Conservation (phyloP, 345 rosid species). For the Eucalyptus viminalis region DNA sequence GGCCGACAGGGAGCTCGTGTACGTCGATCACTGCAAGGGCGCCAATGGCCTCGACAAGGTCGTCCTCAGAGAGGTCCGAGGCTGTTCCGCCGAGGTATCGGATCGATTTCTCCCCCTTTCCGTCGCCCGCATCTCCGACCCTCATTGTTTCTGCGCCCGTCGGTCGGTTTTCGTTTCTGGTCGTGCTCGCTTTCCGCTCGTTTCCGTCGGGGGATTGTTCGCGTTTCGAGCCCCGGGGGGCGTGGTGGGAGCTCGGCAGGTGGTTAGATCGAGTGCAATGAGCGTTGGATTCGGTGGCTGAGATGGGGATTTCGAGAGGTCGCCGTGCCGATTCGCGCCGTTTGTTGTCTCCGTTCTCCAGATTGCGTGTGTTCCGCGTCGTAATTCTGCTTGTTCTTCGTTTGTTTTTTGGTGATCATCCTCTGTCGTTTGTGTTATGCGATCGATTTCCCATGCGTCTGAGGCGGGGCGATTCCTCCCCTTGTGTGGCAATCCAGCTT, state of each 20-base stretch:
- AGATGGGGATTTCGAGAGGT: neutral
- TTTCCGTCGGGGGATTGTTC: neutral
- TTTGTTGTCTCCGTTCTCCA: neutral
- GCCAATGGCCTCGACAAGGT: constrained; percentile 66
- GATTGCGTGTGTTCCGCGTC: neutral
- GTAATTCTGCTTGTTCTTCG: neutral
- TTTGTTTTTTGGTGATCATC: neutral
- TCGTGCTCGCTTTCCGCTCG: neutral
- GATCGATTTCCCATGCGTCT: neutral
- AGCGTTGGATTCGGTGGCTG: neutral
- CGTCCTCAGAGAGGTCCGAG: constrained; percentile 43
- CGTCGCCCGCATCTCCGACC: neutral
- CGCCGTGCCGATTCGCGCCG: neutral
- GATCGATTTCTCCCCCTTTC: neutral
- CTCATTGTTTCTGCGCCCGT: neutral
- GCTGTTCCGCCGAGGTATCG: constrained; percentile 66
- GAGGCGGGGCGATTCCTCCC: neutral
- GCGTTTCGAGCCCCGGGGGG: neutral
- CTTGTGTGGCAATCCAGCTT: neutral
- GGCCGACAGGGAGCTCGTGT: neutral
- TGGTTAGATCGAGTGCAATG: neutral
- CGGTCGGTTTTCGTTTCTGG: neutral
- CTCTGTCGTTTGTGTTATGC: neutral
- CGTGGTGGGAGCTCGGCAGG: neutral
- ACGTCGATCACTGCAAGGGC: constrained; percentile 48